Percentiles rank a stretch among this genome's conserved stretches.
Evolutionary conservation across 2,329 filamentous ascomycete species (phyloP).

Genomic region (Aspergillus eucalypticola): DNA sequence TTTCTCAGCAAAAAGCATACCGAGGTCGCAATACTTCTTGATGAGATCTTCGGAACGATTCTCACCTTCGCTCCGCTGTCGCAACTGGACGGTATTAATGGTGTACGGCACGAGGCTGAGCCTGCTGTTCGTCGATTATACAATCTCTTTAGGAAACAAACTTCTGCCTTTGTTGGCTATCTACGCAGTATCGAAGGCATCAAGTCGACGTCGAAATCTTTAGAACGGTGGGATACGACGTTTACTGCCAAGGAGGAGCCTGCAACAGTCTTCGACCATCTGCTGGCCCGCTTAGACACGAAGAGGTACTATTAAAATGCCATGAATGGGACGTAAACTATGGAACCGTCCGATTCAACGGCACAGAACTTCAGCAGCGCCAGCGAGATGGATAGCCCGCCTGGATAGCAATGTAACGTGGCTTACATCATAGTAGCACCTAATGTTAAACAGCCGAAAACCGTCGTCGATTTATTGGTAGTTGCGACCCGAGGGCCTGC

Average conservation of each 20-base stretch:
- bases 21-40: slow-evolving; percentile 68
- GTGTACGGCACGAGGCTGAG: slow-evolving; percentile 41
- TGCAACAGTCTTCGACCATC: slow-evolving; percentile 65
- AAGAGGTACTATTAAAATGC: slow-evolving; percentile 60
- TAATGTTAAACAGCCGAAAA: too few species aligned
- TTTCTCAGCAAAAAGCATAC: slow-evolving; percentile 74
- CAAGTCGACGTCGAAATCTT: slow-evolving; percentile 50
- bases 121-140: slow-evolving; percentile 58
- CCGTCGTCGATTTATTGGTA: too few species aligned
- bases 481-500: too few species aligned
- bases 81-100: slow-evolving; percentile 6
- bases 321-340: background rate
- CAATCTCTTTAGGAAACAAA: slow-evolving; percentile 67
- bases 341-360: background rate
- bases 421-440: too few species aligned
- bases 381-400: too few species aligned
- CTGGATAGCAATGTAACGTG: too few species aligned
- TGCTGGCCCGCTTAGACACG: slow-evolving; percentile 71
- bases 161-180: slow-evolving; percentile 72
- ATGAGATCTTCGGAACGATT: slow-evolving; percentile 74
- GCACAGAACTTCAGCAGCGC: too few species aligned
- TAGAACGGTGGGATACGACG: slow-evolving; percentile 26
- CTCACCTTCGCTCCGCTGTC: slow-evolving; percentile 62
- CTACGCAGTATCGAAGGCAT: slow-evolving; percentile 67
- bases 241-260: slow-evolving; percentile 40